Evolutionary conservation across 768 basidiomycete species (phyloP).

Genomic region (Pleurotus tuoliensis): DNA sequence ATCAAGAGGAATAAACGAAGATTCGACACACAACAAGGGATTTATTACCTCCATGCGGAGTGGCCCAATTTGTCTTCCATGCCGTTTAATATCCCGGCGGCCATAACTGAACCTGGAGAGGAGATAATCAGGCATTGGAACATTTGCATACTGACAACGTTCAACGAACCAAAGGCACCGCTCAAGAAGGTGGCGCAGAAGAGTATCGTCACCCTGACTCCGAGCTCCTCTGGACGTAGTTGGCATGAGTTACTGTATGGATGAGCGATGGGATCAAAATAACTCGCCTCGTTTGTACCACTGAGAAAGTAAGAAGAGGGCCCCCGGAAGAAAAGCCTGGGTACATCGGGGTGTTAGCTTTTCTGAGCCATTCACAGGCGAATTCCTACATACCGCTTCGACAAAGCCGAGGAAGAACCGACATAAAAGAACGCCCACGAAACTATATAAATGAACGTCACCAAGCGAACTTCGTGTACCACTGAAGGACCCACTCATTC

Average conservation of each 20-base stretch:
- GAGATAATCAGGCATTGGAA: not conserved
- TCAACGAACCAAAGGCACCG: slow-evolving; percentile 43
- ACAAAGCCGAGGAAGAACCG: slow-evolving; percentile 48
- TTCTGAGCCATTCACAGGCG: slow-evolving; percentile 30
- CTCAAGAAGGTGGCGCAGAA: slow-evolving; percentile 47
- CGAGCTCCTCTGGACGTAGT: slow-evolving; percentile 1
- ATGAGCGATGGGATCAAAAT: not conserved
- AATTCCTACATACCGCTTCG: slow-evolving; percentile 26
- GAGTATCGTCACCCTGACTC: slow-evolving; percentile 32
- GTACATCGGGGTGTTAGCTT: slow-evolving; percentile 13
- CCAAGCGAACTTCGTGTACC: not conserved
- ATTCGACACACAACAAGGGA: not conserved
- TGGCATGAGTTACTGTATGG: not conserved
- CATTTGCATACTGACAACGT: not conserved
- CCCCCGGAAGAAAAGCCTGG: slow-evolving; percentile 32
- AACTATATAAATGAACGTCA: slow-evolving; percentile 22
- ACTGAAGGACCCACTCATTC: slow-evolving; percentile 19
- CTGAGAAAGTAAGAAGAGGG: slow-evolving; percentile 24
- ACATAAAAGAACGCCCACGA: slow-evolving; percentile 34
- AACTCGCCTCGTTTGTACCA: slow-evolving; percentile 35
- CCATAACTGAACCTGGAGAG: slow-evolving; percentile 29
- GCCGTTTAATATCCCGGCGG: slow-evolving; percentile 39
- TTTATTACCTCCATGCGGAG: slow-evolving; percentile 40
- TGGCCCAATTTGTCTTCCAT: slow-evolving; percentile 43
- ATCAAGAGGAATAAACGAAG: slow-evolving; percentile 11